Conservation (phyloP, 495 filamentous ascomycete species). For the Lophium mytilinum region DNA sequence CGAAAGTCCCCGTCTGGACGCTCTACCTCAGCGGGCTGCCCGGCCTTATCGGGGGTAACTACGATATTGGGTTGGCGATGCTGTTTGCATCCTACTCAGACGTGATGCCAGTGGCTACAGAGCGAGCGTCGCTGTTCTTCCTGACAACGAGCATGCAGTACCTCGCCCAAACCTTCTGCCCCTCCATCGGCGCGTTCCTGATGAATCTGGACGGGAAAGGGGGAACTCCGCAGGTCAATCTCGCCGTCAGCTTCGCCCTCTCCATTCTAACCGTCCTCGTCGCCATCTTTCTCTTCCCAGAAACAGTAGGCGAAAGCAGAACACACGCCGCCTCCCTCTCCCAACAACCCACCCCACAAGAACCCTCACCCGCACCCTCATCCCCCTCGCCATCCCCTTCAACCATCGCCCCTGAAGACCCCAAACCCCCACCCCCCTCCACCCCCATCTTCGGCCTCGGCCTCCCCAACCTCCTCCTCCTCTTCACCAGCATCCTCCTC, state of each 20-base stretch:
- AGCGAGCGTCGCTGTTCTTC: not conserved
- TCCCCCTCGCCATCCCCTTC: too few species aligned
- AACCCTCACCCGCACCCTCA: too few species aligned
- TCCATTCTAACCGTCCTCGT: not conserved
- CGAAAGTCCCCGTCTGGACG: not conserved
- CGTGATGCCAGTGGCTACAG: not conserved
- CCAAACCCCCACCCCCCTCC: not conserved
- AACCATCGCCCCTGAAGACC: not conserved
- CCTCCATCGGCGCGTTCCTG: not conserved
- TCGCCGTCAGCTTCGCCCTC: not conserved
- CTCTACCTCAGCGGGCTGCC: not conserved
- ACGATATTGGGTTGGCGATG: not conserved
- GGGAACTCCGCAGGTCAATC: not conserved
- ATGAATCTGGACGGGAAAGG: not conserved
- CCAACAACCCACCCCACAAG: not conserved
- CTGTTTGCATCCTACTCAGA: not conserved
- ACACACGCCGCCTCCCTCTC: not conserved
- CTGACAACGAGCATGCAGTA: not conserved
- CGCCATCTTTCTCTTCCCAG: not conserved
- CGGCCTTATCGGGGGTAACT: not conserved
- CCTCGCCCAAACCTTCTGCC: not conserved
- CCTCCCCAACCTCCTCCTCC: slow-evolving; percentile 46
- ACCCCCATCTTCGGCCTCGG: slow-evolving; percentile 53
- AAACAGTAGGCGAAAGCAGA: not conserved
- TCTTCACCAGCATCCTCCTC: slow-evolving; percentile 51